Evolutionary conservation across 2,329 filamentous ascomycete species (phyloP).

Genomic region (Exutisphaerella laricina): DNA sequence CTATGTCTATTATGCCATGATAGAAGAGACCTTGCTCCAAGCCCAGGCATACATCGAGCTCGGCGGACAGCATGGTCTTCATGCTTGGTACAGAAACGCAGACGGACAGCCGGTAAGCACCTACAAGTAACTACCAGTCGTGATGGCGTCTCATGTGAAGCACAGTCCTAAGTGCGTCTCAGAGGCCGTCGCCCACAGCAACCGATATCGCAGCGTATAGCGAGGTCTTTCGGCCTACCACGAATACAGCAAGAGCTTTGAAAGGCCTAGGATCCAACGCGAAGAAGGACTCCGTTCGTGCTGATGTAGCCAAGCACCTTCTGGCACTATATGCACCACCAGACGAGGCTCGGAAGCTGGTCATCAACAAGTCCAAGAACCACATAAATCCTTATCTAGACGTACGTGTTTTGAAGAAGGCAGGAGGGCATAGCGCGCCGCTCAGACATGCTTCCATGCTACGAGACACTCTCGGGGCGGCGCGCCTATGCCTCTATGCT

Average conservation of each 20-base stretch:
- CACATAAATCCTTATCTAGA: conserved; percentile 61
- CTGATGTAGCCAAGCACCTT: conserved; percentile 54
- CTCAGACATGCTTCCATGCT: too few relatives aligned
- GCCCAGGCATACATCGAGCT: conserved; percentile 46
- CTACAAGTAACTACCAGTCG: not conserved
- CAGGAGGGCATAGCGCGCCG: too few relatives aligned
- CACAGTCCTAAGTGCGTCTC: conserved; percentile 21
- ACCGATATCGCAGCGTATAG: conserved; percentile 62
- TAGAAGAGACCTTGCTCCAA: conserved; percentile 46
- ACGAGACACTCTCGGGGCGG: too few relatives aligned
- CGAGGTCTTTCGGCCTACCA: conserved; percentile 58
- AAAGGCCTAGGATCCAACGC: conserved; percentile 61
- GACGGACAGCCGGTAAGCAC: conserved; percentile 35
- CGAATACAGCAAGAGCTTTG: conserved; percentile 56
- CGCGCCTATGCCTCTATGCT: too few relatives aligned
- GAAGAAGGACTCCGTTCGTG: conserved; percentile 57
- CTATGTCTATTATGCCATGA: conserved; percentile 49
- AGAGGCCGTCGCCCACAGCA: conserved; percentile 44
- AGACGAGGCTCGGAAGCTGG: conserved; percentile 29
- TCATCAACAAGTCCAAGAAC: conserved; percentile 39
- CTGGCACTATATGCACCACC: conserved; percentile 48
- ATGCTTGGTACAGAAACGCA: conserved; percentile 47
- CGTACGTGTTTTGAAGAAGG: too few relatives aligned
- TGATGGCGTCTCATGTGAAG: conserved; percentile 11
- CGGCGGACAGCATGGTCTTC: conserved; percentile 44